These are phyloP conservation scores for Paulownia fortunei DNA, from an alignment of 257 asterid genomes.

Conservation along the genomic window DNA sequence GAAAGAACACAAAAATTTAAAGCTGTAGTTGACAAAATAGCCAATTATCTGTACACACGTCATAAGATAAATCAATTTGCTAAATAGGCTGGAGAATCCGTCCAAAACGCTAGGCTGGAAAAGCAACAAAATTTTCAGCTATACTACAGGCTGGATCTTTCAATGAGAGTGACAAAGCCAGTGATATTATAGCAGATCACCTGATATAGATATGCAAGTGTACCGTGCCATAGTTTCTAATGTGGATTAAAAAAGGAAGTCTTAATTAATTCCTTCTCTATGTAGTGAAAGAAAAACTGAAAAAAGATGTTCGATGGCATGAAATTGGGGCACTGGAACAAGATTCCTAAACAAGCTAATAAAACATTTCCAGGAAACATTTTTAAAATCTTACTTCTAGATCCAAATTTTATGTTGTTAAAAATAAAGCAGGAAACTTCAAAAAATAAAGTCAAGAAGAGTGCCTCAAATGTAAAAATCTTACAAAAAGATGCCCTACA, in stretches of 20 bases:
- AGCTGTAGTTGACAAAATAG: constrained; percentile 31
- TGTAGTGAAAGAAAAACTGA: neutral
- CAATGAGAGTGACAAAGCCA: constrained; percentile 31
- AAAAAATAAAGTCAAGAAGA: neutral
- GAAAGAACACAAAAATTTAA: constrained; percentile 21
- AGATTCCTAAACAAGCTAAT: constrained; percentile 2
- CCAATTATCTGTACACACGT: constrained; percentile 36
- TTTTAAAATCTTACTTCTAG: neutral
- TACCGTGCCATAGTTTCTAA: constrained; percentile 5
- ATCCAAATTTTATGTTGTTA: neutral
- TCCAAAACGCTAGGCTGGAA: constrained; percentile 42
- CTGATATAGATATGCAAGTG: constrained; percentile 15
- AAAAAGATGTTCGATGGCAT: neutral
- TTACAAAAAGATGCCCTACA: neutral
- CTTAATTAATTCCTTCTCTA: constrained; percentile 8
- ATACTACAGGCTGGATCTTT: constrained; percentile 54
- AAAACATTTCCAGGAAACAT: neutral
- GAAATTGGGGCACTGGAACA: constrained; percentile 18
- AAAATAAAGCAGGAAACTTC: constrained; percentile 7
- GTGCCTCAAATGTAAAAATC: constrained; percentile 21
- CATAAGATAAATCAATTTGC: constrained; percentile 31
- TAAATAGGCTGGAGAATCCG: constrained; percentile 23
- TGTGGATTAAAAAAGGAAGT: constrained; percentile 4
- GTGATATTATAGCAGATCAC: constrained; percentile 15
- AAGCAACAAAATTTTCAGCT: constrained; percentile 63